Percentiles rank a stretch among this genome's conserved stretches.
Conservation (phyloP, 2,329 filamentous ascomycete genomes). For the Pestalotiopsis sp. region DNA sequence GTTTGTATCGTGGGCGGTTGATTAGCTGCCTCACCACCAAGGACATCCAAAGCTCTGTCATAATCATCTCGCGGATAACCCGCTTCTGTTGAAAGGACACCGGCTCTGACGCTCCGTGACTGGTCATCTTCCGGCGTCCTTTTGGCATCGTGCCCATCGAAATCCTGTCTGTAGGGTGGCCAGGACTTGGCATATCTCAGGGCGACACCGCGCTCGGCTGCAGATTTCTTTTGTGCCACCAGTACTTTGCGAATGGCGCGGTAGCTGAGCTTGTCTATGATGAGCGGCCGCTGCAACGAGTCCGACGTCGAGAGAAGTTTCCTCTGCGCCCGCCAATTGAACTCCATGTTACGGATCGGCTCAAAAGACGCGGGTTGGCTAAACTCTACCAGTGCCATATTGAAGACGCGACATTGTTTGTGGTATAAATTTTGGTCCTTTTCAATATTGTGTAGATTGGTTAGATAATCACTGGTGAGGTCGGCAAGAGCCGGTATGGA, state of each 20-base stretch:
- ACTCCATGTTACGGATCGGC: constrained; percentile 40
- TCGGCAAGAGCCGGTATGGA: constrained; percentile 32
- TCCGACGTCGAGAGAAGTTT: constrained; percentile 56
- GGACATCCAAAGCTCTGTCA: constrained; percentile 52
- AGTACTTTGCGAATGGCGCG: constrained; percentile 57
- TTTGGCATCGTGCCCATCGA: constrained; percentile 63
- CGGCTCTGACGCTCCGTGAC: constrained; percentile 56
- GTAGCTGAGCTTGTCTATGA: constrained; percentile 56
- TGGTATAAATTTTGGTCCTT: constrained; percentile 22
- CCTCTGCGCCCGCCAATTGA: constrained; percentile 62
- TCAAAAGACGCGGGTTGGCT: constrained; percentile 34
- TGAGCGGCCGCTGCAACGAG: constrained; percentile 47
- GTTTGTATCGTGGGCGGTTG: constrained; percentile 62
- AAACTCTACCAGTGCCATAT: constrained; percentile 41
- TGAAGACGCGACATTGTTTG: constrained; percentile 41
- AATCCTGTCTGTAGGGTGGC: constrained; percentile 62
- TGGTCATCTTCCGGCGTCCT: constrained; percentile 53
- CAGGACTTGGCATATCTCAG: constrained; percentile 54
- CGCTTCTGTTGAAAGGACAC: constrained; percentile 57
- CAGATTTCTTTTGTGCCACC: constrained; percentile 54
- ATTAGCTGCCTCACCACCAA: constrained; percentile 51
- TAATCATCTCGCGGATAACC: constrained; percentile 52
- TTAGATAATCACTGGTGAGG: constrained; percentile 33
- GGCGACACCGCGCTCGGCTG: constrained; percentile 50
- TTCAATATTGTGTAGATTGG: constrained; percentile 20